These are phyloP conservation scores for Trichoderma cornu-damae DNA, from an alignment of 2,329 filamentous ascomycete genomes.

Conservation along the genomic window DNA sequence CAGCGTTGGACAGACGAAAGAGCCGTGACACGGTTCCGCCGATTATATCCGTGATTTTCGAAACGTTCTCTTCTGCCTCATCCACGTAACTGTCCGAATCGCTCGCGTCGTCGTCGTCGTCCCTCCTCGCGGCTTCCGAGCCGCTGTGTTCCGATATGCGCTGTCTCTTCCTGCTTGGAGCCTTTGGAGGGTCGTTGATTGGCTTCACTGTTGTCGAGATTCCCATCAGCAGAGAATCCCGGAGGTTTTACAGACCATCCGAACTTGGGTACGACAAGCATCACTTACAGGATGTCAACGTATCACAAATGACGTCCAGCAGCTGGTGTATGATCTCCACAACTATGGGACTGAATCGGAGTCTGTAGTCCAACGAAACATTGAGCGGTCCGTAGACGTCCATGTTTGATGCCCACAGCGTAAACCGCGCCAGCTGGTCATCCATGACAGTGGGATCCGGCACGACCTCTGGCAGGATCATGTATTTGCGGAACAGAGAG, in stretches of 20 bases:
- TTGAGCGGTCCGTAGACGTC: conserved; percentile 7
- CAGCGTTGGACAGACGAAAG: conserved; percentile 5
- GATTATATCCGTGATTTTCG: not conserved
- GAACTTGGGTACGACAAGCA: not conserved
- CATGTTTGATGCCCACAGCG: conserved; percentile 3
- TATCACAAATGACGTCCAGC: conserved; percentile 1
- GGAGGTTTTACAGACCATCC: not conserved
- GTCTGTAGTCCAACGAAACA: conserved; percentile 7
- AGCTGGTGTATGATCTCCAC: conserved; percentile 2
- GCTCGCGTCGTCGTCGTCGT: conserved; percentile 4
- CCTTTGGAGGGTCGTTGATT: not conserved
- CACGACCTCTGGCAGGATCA: not conserved
- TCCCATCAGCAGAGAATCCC: not conserved
- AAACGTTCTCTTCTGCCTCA: not conserved
- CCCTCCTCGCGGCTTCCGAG: not conserved
- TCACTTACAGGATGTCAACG: not conserved
- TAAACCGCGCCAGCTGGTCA: conserved; percentile 11
- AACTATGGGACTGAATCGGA: conserved; percentile 4
- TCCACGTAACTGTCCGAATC: not conserved
- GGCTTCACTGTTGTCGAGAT: not conserved
- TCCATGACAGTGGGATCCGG: not conserved
- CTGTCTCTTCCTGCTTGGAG: not conserved
- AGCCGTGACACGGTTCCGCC: conserved; percentile 6
- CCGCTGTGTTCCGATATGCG: not conserved
- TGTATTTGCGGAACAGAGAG: not conserved